phyloP scores from a whole-genome alignment of 1,284 basidiomycete species.

The Tylopilus sp. region DNA sequence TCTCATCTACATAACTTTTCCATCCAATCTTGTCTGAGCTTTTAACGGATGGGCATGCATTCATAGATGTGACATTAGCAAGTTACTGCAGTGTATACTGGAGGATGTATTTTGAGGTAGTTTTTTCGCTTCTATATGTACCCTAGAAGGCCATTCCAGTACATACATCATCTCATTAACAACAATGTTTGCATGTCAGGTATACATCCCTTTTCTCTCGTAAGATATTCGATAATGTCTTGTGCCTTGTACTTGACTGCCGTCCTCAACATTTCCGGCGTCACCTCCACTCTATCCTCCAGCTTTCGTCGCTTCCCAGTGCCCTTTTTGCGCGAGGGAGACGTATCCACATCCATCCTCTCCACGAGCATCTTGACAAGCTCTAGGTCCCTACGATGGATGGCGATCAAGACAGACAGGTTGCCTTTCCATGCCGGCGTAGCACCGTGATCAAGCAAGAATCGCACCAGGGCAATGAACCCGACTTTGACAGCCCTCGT shows the following conservation, averaged over 20 bases:
- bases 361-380: slow-evolving; percentile 84
- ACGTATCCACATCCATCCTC: slow-evolving; percentile 45
- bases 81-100: slow-evolving; percentile 24
- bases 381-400: slow-evolving; percentile 72
- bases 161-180: slow-evolving; percentile 49
- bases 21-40: slow-evolving; percentile 19
- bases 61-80: slow-evolving; percentile 40
- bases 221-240: slow-evolving; percentile 80
- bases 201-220: slow-evolving; percentile 79
- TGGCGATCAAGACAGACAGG: slow-evolving; percentile 80
- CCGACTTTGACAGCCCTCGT: slow-evolving; percentile 77
- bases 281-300: slow-evolving; percentile 69
- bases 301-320: slow-evolving; percentile 63
- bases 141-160: slow-evolving; percentile 9
- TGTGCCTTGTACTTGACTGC: slow-evolving; percentile 73
- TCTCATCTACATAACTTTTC: slow-evolving; percentile 18
- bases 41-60: slow-evolving; percentile 25
- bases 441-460: slow-evolving; percentile 79
- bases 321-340: slow-evolving; percentile 9
- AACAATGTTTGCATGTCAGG: slow-evolving; percentile 77
- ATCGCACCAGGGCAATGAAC: slow-evolving; percentile 72
- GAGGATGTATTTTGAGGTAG: slow-evolving; percentile 18
- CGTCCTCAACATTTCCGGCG: slow-evolving; percentile 66
- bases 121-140: slow-evolving; percentile 5
- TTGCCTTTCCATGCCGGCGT: slow-evolving; percentile 70